Conservation (phyloP, 73 alveolate genomes). For the Paramecium caudatum region DNA sequence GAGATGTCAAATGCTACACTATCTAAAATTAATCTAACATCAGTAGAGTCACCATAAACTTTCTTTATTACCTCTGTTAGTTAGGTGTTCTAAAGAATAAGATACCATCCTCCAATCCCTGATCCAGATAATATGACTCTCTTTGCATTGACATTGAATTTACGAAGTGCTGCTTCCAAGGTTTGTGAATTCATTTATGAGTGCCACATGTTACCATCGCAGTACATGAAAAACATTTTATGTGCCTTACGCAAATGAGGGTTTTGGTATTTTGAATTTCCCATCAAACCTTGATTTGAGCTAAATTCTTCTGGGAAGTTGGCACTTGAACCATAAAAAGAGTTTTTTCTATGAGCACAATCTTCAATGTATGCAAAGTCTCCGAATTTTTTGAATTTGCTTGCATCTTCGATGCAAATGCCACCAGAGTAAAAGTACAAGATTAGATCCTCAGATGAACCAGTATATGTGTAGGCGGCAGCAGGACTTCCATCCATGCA, state of each 20-base stretch:
- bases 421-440: slow-evolving; percentile 65
- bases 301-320: slow-evolving; percentile 33
- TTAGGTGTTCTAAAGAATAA: background rate
- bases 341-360: slow-evolving; percentile 6
- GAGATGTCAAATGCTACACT: slow-evolving; percentile 20
- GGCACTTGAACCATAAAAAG: slow-evolving; percentile 22
- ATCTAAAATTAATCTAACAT: slow-evolving; percentile 26
- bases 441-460: background rate
- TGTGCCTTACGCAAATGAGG: background rate
- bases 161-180: background rate
- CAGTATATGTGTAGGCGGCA: slow-evolving; percentile 12
- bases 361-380: slow-evolving; percentile 19
- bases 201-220: slow-evolving; percentile 56
- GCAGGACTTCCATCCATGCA: slow-evolving; percentile 50
- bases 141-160: background rate
- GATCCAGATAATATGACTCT: slow-evolving; percentile 60
- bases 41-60: background rate
- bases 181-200: background rate
- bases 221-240: slow-evolving; percentile 47
- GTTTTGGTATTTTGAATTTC: slow-evolving; percentile 32
- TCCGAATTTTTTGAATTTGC: slow-evolving; percentile 12
- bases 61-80: background rate
- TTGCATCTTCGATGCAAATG: slow-evolving; percentile 34
- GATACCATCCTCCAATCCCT: slow-evolving; percentile 40
- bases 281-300: slow-evolving; percentile 59